phyloP scores from a whole-genome alignment of 306 rosid genomes.

The Hippophae rhamnoides region DNA sequence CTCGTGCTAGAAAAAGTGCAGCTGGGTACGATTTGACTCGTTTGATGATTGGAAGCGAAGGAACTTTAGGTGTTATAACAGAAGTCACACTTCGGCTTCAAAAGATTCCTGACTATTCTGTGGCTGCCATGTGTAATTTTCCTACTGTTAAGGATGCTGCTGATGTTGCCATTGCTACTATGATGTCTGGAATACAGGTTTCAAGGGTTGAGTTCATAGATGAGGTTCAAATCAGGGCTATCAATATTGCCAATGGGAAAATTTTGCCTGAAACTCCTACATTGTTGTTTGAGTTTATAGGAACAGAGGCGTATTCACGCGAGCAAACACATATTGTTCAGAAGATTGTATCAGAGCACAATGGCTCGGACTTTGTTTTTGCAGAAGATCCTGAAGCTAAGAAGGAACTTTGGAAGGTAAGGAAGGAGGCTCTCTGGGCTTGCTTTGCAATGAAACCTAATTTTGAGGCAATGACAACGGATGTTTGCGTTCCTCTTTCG shows the following conservation, averaged over 20 bases:
- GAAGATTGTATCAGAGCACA: conserved; percentile 67
- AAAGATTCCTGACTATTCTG: conserved; percentile 75
- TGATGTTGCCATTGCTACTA: conserved; percentile 85
- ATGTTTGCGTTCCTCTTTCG: conserved; percentile 91
- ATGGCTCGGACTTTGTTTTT: conserved; percentile 88
- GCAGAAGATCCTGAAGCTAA: conserved; percentile 84
- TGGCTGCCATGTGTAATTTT: conserved; percentile 98
- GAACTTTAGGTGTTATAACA: conserved; percentile 86
- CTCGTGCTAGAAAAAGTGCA: conserved; percentile 95
- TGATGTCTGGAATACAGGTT: conserved; percentile 95
- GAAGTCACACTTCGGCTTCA: conserved; percentile 88
- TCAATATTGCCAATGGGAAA: conserved; percentile 88
- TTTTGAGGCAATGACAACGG: conserved; percentile 77
- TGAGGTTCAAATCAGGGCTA: conserved; percentile 89
- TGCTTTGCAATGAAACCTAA: conserved; percentile 80
- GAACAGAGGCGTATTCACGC: conserved; percentile 94
- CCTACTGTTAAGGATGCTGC: conserved; percentile 91
- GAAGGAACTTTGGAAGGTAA: conserved; percentile 92
- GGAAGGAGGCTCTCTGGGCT: conserved; percentile 96
- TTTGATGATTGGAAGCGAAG: conserved; percentile 96
- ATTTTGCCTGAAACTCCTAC: conserved; percentile 68
- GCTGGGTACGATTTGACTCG: conserved; percentile 99
- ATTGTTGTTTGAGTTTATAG: conserved; percentile 83
- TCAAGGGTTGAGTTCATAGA: conserved; percentile 93
- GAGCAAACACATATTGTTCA: conserved; percentile 88